Conservation (phyloP, 352 stramenopile genomes). For the Phytopythium mirpurense region DNA sequence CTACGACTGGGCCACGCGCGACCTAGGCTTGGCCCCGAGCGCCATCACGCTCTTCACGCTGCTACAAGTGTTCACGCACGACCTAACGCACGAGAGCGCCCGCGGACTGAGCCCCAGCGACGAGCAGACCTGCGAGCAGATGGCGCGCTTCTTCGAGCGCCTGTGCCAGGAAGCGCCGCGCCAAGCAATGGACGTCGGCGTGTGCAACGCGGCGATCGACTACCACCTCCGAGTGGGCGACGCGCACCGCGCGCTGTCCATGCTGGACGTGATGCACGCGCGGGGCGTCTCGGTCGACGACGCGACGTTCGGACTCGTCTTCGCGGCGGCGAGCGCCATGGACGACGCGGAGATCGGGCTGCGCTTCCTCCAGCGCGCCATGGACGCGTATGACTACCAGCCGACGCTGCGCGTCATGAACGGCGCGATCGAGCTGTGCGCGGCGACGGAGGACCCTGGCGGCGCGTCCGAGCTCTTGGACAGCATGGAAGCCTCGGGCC, state of each 20-base stretch:
- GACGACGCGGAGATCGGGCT: constrained; percentile 46
- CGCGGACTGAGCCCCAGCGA: not conserved
- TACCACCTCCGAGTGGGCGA: constrained; percentile 52
- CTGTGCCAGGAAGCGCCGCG: constrained; percentile 37
- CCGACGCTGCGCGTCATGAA: constrained; percentile 44
- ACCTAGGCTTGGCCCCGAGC: constrained; percentile 19
- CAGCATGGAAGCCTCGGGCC: constrained; percentile 35
- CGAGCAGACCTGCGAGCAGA: constrained; percentile 5
- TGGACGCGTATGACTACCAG: constrained; percentile 29
- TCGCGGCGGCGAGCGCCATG: constrained; percentile 38
- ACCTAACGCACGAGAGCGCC: constrained; percentile 18
- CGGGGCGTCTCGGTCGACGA: constrained; percentile 35
- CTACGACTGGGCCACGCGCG: constrained; percentile 25
- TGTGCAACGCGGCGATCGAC: constrained; percentile 67
- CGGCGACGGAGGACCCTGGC: constrained; percentile 36
- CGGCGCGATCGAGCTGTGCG: constrained; percentile 44
- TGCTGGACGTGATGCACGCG: constrained; percentile 61
- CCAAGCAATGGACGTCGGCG: constrained; percentile 30
- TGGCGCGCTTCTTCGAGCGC: constrained; percentile 32
- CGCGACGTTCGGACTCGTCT: constrained; percentile 51
- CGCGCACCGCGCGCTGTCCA: constrained; percentile 32
- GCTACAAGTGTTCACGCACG: constrained; percentile 46
- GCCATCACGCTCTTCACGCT: constrained; percentile 42
- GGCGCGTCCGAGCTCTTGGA: constrained; percentile 46
- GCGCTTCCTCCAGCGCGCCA: constrained; percentile 59